Evolutionary conservation across 148 eudicot species (phyloP).

Genomic region (Camellia japonica): DNA sequence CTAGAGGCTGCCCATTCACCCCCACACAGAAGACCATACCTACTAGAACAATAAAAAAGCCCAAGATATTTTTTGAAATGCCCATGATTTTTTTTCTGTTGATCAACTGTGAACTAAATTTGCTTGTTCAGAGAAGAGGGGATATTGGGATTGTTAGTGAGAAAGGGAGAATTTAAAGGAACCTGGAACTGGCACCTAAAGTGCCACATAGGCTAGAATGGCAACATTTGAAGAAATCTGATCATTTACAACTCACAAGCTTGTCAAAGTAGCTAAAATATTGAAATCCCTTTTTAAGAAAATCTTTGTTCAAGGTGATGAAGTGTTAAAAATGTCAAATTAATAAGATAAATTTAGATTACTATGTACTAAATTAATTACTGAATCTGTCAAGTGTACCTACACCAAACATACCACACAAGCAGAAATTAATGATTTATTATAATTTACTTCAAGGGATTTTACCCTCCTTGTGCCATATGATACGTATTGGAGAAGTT

Average conservation of each 20-base stretch:
- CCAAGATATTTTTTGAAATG: neutral
- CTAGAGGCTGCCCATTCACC: slow-evolving; percentile 62
- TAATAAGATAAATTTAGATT: neutral
- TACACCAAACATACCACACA: no score
- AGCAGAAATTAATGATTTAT: neutral
- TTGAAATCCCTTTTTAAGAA: neutral
- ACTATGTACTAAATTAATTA: neutral
- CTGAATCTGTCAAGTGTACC: neutral
- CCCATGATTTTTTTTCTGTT: slow-evolving; percentile 5
- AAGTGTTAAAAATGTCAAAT: neutral
- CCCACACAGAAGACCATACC: slow-evolving; percentile 7
- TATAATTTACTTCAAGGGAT: neutral
- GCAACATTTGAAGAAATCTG: slow-evolving; percentile 15
- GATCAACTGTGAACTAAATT: no score
- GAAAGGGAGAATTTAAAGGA: slow-evolving; percentile 11
- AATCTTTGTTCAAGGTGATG: neutral
- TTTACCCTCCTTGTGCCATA: neutral
- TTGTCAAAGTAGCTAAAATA: slow-evolving; percentile 4
- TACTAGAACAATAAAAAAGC: slow-evolving; percentile 4
- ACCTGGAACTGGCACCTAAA: neutral
- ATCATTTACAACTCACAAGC: slow-evolving; percentile 14
- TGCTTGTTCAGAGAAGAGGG: neutral
- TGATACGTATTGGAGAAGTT: neutral
- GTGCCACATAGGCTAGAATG: slow-evolving; percentile 13
- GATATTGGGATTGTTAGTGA: neutral